Conservation (phyloP, 495 filamentous ascomycete genomes). For the Lophiostoma macrostomum region DNA sequence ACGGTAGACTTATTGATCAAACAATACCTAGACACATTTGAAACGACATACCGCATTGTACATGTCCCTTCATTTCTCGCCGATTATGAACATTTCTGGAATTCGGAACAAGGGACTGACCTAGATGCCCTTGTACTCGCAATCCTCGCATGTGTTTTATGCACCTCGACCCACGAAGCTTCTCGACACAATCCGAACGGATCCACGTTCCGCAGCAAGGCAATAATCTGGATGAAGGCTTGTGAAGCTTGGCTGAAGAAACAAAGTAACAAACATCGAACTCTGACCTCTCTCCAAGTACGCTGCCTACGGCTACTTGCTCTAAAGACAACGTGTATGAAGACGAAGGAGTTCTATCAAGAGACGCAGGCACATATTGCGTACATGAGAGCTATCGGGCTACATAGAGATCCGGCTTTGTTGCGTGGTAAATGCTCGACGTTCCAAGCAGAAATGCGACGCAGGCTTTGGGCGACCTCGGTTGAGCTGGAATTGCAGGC, state of each 20-base stretch:
- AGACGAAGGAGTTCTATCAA: conserved; percentile 28
- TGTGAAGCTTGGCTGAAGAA: conserved; percentile 22
- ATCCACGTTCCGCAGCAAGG: conserved; percentile 20
- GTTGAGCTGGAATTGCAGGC: conserved; percentile 23
- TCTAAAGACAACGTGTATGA: conserved; percentile 12
- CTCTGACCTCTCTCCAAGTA: conserved; percentile 17
- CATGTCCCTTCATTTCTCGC: conserved; percentile 20
- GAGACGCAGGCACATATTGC: conserved; percentile 15
- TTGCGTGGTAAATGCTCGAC: conserved; percentile 10
- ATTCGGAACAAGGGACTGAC: background rate
- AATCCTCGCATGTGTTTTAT: conserved; percentile 23
- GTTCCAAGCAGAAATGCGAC: conserved; percentile 26
- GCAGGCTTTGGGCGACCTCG: conserved; percentile 19
- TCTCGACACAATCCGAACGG: conserved; percentile 14
- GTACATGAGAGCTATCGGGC: conserved; percentile 18
- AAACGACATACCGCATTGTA: conserved; percentile 26
- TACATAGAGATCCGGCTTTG: conserved; percentile 19
- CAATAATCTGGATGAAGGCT: conserved; percentile 24
- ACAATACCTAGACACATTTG: conserved; percentile 22
- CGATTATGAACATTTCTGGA: conserved; percentile 13
- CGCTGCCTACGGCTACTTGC: conserved; percentile 21
- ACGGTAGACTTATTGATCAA: conserved; percentile 13
- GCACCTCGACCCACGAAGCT: conserved; percentile 18
- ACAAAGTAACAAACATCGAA: conserved; percentile 30
- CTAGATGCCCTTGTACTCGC: conserved; percentile 10